A percentile compares a stretch with the other conserved stretches of the same genome.
Evolutionary conservation across 106 monocot species (phyloP).

Genomic region (Phalaenopsis aphrodite): DNA sequence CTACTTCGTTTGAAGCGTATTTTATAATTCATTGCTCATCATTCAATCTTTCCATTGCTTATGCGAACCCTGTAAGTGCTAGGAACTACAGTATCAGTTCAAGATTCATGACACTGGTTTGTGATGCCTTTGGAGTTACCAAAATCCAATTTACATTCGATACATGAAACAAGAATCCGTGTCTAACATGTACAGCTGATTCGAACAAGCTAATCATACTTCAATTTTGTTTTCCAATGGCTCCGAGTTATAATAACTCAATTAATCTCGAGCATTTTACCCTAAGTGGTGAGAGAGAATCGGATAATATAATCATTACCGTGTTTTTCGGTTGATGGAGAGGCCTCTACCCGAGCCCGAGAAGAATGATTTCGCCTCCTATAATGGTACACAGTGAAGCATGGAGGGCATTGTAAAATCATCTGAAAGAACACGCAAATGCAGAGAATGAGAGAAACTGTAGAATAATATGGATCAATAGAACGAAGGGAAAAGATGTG

Average conservation of each 20-base stretch:
- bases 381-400: neutral
- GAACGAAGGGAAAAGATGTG: neutral
- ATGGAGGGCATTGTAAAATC: neutral
- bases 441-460: neutral
- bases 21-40: neutral
- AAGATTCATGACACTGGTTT: neutral
- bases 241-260: neutral
- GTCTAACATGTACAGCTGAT: neutral
- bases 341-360: slow-evolving; percentile 10
- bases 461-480: neutral
- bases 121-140: neutral
- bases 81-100: neutral
- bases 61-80: neutral
- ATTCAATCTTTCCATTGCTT: neutral
- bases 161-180: neutral
- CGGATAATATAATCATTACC: slow-evolving; percentile 9
- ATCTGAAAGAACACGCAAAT: neutral
- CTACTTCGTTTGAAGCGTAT: neutral
- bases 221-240: no score
- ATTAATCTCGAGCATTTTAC: neutral
- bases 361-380: neutral
- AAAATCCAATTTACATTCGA: neutral
- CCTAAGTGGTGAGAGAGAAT: neutral
- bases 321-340: slow-evolving; percentile 5
- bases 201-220: no score